Base-by-base conservation (phyloP, 2,329 filamentous ascomycete genomes). In the Didymella glomerata region DNA sequence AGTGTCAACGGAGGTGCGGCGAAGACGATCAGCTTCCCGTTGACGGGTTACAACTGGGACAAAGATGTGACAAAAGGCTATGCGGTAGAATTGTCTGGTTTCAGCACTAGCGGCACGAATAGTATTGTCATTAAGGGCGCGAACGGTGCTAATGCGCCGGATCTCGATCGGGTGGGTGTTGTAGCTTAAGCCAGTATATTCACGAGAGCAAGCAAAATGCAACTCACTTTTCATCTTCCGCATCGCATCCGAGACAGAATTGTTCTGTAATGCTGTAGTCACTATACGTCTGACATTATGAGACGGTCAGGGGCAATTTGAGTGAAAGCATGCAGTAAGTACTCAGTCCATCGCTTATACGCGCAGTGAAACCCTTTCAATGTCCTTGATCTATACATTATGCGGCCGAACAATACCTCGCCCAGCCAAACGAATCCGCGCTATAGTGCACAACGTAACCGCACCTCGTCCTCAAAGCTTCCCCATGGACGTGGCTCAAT, bases 1-100 rank as follows among this genome's bases (percentile, higher is more conserved):
- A 68, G 66, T 27, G 64, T 68, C 14, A 68, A 68, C 16, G 66
- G 66, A 2, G 66, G 64, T 13, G 36, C 61, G 2, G 61, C 60
- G 16, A 60, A 64, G 61, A 68, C 57, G 1, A 54, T 65, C 2
- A 67, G 66, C 57, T 68, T 68, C 20, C 64, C 64, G 13, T 44
- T 68, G 0, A 61, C 52, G 7, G 66, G 66, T 9, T 68, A 68
- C 38, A 66, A 66, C 16, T 68, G 64, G 62, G 57, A 60, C 6
- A 56, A 48, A 34, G 63, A 67, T 18, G 54, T 68, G 9, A 24
- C 34, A 20, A 65, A 66, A 50, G 47, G 42, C 25, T 68, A 65
- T 10, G 57, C 57, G 1, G 66, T 68, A 2, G 62, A 67, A 41
- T 27, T 67, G 27, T 54, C 54, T 38, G 64, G 66, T 0, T 68